Evolutionary conservation across 73 alveolate species (phyloP), one percentile per base, ranked within the genome.

Genomic region (Stentor roeselii): DNA sequence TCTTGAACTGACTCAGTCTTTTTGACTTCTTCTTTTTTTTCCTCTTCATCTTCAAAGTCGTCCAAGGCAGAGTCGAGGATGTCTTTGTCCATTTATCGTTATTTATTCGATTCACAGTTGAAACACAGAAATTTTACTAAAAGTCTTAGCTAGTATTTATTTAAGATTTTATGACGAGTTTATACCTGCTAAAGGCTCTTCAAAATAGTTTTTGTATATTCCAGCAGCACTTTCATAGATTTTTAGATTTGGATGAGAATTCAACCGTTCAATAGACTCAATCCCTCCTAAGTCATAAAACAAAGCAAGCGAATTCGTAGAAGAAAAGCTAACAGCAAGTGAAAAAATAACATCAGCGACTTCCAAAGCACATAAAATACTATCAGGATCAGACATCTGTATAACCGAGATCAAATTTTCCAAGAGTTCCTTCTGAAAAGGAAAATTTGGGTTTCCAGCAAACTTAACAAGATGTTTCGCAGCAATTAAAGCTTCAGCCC

Each of bases 61-160:
- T 67, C 80, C 14, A 67, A 34, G 41, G 80, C 80, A 21, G 80
- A 67, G 37, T 67, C 80, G 21, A 67, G 80, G 37, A 67, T 50
- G 67, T 50, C 67, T 6, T 50, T 21, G 6, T 50, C 67, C 67
- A 50, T 50, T 50, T 50, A 11, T 21, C 21, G 6, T 50, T 6
- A 50, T 11, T 50, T 50, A 11, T 50, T 50, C 6, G 6, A 50
- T 50, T 50, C 67, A 50, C 21, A 11, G 6, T 50, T 50, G 21
- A 21, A 50, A 50, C n/a, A n/a, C n/a, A n/a, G n/a, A n/a, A n/a
- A n/a, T n/a, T n/a, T 11, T 50, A 21, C 67, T 50, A 11, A 11
- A 11, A 21, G 67, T 6, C 21, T 50, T 50, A 21, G 67, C 30
- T 50, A 50, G 6, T 50, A 11, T 11, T 50, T 50, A 21, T 11